Evolutionary conservation across 2,329 filamentous ascomycete species (phyloP).

Genomic region (Venturia aucupariae): DNA sequence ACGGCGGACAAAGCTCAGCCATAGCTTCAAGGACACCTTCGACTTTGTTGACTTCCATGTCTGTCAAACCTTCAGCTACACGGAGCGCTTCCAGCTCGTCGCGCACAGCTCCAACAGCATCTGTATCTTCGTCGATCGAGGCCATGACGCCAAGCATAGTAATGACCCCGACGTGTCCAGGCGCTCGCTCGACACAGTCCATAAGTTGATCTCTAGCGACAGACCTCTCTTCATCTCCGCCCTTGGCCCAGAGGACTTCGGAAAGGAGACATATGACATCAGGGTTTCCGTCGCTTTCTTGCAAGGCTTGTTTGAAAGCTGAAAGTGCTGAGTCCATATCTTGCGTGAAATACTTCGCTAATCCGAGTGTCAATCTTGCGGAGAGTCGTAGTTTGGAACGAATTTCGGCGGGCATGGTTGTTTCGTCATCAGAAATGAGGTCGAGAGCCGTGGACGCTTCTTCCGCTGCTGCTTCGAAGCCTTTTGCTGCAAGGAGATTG

Average conservation of each 20-base stretch:
- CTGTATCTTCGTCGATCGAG: slow-evolving; percentile 67
- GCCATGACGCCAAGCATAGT: slow-evolving; percentile 78
- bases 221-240: slow-evolving; percentile 61
- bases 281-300: slow-evolving; percentile 65
- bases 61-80: slow-evolving; percentile 53
- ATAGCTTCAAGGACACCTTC: slow-evolving; percentile 69
- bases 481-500: slow-evolving; percentile 61
- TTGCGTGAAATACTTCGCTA: slow-evolving; percentile 66
- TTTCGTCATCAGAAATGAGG: slow-evolving; percentile 62
- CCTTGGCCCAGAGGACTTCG: slow-evolving; percentile 89
- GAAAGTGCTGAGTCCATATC: slow-evolving; percentile 60
- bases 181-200: slow-evolving; percentile 62
- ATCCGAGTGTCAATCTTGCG: slow-evolving; percentile 73
- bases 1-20: slow-evolving; percentile 43
- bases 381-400: slow-evolving; percentile 68
- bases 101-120: slow-evolving; percentile 70
- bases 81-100: slow-evolving; percentile 67
- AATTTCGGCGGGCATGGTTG: slow-evolving; percentile 54
- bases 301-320: slow-evolving; percentile 71
- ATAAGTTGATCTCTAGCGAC: slow-evolving; percentile 74
- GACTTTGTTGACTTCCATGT: slow-evolving; percentile 58
- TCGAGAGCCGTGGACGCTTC: slow-evolving; percentile 73
- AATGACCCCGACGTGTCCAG: slow-evolving; percentile 69
- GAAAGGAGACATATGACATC: slow-evolving; percentile 82
- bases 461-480: slow-evolving; percentile 61